phyloP scores from a whole-genome alignment of 2,329 filamentous ascomycete species.

The Balansia obtecta region DNA sequence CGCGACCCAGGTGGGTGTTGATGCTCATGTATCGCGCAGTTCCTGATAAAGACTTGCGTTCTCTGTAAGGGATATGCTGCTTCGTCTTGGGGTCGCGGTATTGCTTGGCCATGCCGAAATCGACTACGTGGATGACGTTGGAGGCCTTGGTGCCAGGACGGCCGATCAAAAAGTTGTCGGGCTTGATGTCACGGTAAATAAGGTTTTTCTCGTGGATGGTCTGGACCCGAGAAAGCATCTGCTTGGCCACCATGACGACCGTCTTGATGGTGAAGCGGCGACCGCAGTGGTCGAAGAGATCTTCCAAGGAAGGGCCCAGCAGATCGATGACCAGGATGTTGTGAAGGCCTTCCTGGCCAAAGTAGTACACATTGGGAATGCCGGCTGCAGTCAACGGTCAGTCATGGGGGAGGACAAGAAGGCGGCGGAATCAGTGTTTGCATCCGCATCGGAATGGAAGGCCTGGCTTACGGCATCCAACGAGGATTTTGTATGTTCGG shows the following conservation, averaged over 20 bases:
- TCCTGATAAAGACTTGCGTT: slow-evolving; percentile 91
- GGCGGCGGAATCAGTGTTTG: background rate
- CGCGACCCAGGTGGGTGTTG: slow-evolving; percentile 93
- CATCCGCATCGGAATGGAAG: background rate
- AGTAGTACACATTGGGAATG: slow-evolving; percentile 98
- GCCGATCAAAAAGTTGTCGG: slow-evolving; percentile 99
- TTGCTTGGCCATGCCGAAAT: slow-evolving; percentile 99
- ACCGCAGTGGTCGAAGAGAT: slow-evolving; percentile 99
- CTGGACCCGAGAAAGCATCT: slow-evolving; percentile 97
- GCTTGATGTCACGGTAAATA: slow-evolving; percentile 99
- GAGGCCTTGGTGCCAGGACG: slow-evolving; percentile 88
- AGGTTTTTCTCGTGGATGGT: slow-evolving; percentile 99
- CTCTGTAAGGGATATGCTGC: slow-evolving; percentile 95
- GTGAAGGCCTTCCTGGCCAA: slow-evolving; percentile 98
- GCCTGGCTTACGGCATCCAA: slow-evolving; percentile 77
- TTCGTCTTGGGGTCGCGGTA: slow-evolving; percentile 98
- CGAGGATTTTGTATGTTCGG: slow-evolving; percentile 97
- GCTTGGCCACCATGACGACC: slow-evolving; percentile 87
- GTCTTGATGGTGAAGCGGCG: slow-evolving; percentile 99
- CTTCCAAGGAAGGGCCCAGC: slow-evolving; percentile 87
- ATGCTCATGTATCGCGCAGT: slow-evolving; percentile 99
- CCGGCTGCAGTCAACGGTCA: slow-evolving; percentile 37
- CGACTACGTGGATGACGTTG: slow-evolving; percentile 96
- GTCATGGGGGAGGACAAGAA: background rate
- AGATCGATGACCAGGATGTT: slow-evolving; percentile 99